A percentile compares a stretch with the other conserved stretches of the same genome.
These are phyloP conservation scores for Beauveria australis DNA, from an alignment of 2,329 filamentous ascomycete genomes.

Conservation along the genomic window DNA sequence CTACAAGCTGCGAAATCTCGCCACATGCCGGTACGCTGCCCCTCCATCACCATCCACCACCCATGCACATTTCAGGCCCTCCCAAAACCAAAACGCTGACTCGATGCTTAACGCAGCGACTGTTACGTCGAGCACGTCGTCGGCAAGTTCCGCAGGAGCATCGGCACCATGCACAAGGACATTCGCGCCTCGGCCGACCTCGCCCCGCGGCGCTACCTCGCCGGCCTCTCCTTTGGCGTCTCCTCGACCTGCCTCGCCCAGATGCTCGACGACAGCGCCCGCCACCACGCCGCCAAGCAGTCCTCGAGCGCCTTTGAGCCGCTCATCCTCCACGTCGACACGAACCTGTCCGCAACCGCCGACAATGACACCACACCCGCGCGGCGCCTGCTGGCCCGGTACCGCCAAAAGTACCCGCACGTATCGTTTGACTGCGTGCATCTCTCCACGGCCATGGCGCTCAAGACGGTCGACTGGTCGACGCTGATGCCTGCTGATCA, in stretches of 20 bases:
- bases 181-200: conserved; percentile 28
- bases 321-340: conserved; percentile 48
- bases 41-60: not conserved
- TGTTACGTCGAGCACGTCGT: conserved; percentile 75
- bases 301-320: conserved; percentile 61
- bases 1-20: conserved; percentile 17
- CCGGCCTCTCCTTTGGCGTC: conserved; percentile 76
- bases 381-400: conserved; percentile 39
- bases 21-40: conserved; percentile 19
- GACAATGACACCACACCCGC: conserved; percentile 22
- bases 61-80: no score
- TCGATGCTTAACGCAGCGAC: conserved; percentile 15
- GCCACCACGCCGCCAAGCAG: conserved; percentile 55
- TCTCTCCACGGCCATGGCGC: conserved; percentile 53
- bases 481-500: conserved; percentile 25
- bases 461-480: conserved; percentile 46
- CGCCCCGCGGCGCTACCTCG: conserved; percentile 44
- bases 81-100: not conserved
- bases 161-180: conserved; percentile 43
- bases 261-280: conserved; percentile 62
- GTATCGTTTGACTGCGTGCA: conserved; percentile 55
- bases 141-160: conserved; percentile 71
- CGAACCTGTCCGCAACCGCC: conserved; percentile 21
- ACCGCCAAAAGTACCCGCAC: conserved; percentile 55
- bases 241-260: conserved; percentile 73